These are phyloP conservation scores for Hemerocallis citrina DNA, from an alignment of 106 monocot genomes.

Conservation along the genomic window DNA sequence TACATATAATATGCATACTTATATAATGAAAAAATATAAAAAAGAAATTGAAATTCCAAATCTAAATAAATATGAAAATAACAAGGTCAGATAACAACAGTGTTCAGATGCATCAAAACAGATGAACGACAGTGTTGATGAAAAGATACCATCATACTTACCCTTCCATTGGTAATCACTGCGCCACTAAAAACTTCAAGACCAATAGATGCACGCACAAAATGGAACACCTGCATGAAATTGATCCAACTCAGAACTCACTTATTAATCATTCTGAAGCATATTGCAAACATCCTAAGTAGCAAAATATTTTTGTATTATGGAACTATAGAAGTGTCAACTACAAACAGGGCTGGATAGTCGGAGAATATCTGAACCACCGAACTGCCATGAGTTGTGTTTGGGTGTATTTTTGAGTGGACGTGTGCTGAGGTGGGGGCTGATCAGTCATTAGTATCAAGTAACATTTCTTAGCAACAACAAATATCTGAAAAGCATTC, in stretches of 20 bases:
- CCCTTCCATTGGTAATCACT: slow-evolving; percentile 94
- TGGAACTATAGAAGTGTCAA: neutral
- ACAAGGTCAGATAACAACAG: too few species aligned
- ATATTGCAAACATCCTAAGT: neutral
- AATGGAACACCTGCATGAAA: slow-evolving; percentile 49
- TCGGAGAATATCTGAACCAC: too few species aligned
- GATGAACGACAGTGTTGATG: neutral
- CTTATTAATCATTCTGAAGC: neutral
- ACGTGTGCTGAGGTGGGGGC: too few species aligned
- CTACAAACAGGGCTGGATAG: too few species aligned
- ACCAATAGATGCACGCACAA: slow-evolving; percentile 44
- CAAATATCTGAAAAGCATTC: too few species aligned
- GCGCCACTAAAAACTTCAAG: slow-evolving; percentile 53
- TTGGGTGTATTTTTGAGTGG: too few species aligned
- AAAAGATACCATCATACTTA: slow-evolving; percentile 16
- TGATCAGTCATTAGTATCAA: too few species aligned
- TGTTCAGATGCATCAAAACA: neutral
- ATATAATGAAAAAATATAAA: neutral
- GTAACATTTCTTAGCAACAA: too few species aligned
- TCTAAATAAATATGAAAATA: too few species aligned
- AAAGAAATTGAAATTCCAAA: neutral
- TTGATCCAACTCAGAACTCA: neutral
- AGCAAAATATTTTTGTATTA: neutral
- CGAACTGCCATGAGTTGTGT: too few species aligned
- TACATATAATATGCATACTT: too few species aligned